Conservation (phyloP, 2,329 filamentous ascomycete genomes). For the Harringtonia aguacate region DNA sequence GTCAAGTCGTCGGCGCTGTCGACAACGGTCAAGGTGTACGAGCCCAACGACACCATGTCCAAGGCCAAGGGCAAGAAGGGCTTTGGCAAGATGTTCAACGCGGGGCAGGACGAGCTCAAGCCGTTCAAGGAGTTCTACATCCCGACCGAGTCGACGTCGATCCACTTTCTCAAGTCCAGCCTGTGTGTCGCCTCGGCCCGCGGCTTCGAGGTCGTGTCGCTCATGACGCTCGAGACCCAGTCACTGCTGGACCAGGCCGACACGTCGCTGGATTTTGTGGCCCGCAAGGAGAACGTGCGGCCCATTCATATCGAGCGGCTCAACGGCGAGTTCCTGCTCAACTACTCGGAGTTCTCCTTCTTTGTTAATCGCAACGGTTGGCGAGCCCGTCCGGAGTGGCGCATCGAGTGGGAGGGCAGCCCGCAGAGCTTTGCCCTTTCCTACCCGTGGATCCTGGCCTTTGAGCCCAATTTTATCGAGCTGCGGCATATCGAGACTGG, state of each 20-base stretch:
- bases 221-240: conserved; percentile 97
- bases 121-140: conserved; percentile 99
- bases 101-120: conserved; percentile 85
- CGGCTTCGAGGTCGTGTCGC: conserved; percentile 92
- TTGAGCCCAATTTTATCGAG: conserved; percentile 96
- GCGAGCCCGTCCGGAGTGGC: conserved; percentile 92
- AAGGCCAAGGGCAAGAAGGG: conserved; percentile 95
- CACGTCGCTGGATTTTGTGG: conserved; percentile 94
- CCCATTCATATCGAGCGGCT: conserved; percentile 96
- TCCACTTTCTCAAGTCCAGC: conserved; percentile 95
- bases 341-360: conserved; percentile 98
- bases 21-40: conserved; percentile 97
- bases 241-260: conserved; percentile 94
- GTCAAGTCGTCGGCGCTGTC: conserved; percentile 91
- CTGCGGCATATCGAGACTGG: conserved; percentile 91
- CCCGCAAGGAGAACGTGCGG: conserved; percentile 82
- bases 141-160: conserved; percentile 92
- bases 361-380: conserved; percentile 98
- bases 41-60: conserved; percentile 88
- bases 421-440: conserved; percentile 89
- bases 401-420: conserved; percentile 92
- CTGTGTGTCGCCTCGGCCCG: conserved; percentile 91
- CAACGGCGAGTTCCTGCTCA: conserved; percentile 92
- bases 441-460: conserved; percentile 93
- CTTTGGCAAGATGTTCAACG: conserved; percentile 89